phyloP scores from a whole-genome alignment of 345 rosid species.

The Cardamine chenopodiifolia region DNA sequence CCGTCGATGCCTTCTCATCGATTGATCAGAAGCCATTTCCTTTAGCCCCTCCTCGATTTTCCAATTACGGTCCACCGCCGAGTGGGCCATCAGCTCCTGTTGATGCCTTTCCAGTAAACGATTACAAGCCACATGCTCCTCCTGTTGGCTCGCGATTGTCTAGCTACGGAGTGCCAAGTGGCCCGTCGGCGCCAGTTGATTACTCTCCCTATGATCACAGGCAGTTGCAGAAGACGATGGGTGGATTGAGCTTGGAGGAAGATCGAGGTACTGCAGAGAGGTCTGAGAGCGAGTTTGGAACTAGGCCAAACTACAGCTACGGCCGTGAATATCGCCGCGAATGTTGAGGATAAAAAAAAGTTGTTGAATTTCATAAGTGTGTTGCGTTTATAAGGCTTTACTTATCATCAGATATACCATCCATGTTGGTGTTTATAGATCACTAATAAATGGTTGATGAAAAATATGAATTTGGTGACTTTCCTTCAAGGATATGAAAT shows the following conservation, averaged over 20 bases:
- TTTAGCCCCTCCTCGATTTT: constrained; percentile 34
- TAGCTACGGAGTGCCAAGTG: constrained; percentile 47
- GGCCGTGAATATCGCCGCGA: constrained; percentile 48
- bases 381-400: constrained; percentile 13
- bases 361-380: constrained; percentile 23
- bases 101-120: constrained; percentile 43
- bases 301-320: constrained; percentile 46
- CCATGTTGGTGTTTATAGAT: constrained; percentile 25
- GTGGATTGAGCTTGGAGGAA: constrained; percentile 54
- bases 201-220: constrained; percentile 53
- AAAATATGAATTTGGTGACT: constrained; percentile 27
- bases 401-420: constrained; percentile 18
- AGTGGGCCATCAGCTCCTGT: constrained; percentile 60
- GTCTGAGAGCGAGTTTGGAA: constrained; percentile 42
- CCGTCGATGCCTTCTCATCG: constrained; percentile 49
- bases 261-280: constrained; percentile 44
- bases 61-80: constrained; percentile 36
- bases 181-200: constrained; percentile 64
- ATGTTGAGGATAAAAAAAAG: constrained; percentile 36
- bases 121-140: constrained; percentile 48
- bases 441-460: constrained; percentile 23
- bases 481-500: constrained; percentile 1
- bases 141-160: constrained; percentile 37
- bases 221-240: constrained; percentile 43
- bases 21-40: constrained; percentile 46